Conservation (phyloP, 148 eudicot species). For the Silene uniflora region DNA sequence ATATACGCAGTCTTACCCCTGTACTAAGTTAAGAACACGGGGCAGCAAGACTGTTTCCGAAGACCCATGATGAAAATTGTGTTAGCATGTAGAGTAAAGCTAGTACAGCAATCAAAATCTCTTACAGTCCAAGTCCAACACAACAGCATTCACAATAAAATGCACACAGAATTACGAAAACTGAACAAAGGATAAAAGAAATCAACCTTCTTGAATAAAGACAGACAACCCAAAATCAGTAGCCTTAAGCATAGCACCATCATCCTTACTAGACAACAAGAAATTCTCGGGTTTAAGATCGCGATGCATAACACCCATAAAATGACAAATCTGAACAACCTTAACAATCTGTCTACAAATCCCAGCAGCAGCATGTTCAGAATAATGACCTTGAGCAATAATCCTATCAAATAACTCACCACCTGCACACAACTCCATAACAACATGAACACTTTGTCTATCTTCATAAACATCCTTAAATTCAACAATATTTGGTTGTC, state of each 20-base stretch:
- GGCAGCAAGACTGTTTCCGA: no score
- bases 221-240: conserved; percentile 91
- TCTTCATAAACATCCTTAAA: conserved; percentile 88
- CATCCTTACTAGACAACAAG: conserved; percentile 65
- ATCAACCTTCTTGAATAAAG: conserved; percentile 77
- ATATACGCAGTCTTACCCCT: no score
- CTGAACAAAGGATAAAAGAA: conserved; percentile 6
- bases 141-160: neutral
- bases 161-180: neutral
- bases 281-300: conserved; percentile 96
- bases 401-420: conserved; percentile 92
- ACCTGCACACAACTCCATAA: conserved; percentile 91
- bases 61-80: no score
- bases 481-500: conserved; percentile 85
- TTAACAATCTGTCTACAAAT: conserved; percentile 72
- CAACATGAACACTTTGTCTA: conserved; percentile 76
- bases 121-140: no score
- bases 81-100: no score
- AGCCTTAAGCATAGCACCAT: conserved; percentile 66
- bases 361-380: conserved; percentile 62
- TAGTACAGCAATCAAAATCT: neutral
- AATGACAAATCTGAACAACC: conserved; percentile 84
- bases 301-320: conserved; percentile 94
- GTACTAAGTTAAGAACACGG: no score
- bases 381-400: conserved; percentile 72